Evolutionary conservation across 2,329 filamentous ascomycete species (phyloP).

Genomic region (Dactylellina haptotyla): DNA sequence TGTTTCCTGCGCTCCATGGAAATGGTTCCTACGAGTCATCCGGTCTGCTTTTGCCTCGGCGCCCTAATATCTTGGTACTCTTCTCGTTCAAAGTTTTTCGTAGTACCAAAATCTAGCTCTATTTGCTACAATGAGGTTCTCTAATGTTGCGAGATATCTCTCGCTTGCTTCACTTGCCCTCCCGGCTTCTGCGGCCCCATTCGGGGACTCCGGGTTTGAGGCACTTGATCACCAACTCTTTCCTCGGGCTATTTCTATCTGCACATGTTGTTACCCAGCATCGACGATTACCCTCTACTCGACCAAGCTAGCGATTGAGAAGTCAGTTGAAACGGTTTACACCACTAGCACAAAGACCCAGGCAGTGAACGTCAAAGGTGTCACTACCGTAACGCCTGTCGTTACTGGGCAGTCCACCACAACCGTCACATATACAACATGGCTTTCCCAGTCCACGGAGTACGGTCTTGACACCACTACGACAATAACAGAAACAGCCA

Average conservation of each 20-base stretch:
- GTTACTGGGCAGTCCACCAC: constrained; percentile 8
- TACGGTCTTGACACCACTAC: constrained; percentile 7
- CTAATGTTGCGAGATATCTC: background rate
- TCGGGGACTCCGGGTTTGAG: background rate
- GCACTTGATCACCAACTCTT: constrained; percentile 15
- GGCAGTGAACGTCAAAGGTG: background rate
- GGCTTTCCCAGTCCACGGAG: background rate
- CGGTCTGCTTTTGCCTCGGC: no score
- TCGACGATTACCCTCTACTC: constrained; percentile 9
- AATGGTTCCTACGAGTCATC: no score
- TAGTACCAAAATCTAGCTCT: no score
- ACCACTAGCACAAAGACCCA: constrained; percentile 20
- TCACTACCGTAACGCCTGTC: background rate
- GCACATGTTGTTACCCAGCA: constrained; percentile 28
- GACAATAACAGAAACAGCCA: background rate
- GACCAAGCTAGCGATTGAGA: constrained; percentile 6
- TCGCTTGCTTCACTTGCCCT: background rate
- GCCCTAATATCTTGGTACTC: no score
- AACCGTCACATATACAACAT: constrained; percentile 3
- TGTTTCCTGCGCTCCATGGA: no score
- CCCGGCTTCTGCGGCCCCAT: background rate
- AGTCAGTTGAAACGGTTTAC: constrained; percentile 25
- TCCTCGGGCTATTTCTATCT: constrained; percentile 3
- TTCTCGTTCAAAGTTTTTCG: no score
- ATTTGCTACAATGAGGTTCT: background rate